Base-by-base conservation (phyloP, 2,329 filamentous ascomycete genomes). In the Metarhizium anisopliae region DNA sequence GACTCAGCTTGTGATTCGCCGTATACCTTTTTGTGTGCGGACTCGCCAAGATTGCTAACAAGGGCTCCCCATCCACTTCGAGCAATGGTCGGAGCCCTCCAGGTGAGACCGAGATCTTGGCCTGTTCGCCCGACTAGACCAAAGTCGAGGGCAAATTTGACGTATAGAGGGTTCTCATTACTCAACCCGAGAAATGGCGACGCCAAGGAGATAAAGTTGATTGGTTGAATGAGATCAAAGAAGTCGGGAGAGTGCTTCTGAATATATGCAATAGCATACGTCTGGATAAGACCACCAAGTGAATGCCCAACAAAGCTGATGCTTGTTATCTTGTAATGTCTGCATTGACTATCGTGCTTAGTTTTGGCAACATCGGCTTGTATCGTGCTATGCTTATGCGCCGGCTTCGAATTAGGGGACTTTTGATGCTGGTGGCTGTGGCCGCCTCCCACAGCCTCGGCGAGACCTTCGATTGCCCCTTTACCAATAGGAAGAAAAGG, bases 301-400 rank as follows among this genome's bases (percentile, higher is more conserved):
- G 92, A 96, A 71, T 97, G 93, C 0, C 86, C 91, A 56, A 97
- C 82, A 67, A 97, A 96, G 66, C 92, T 96, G 68, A 97, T 96
- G 68, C 91, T 95, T 11, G 91, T 94, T 64, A 95, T 90, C 62
- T 84, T 86, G 70, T 95, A 97, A 2, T 85, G 78, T 2, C 85
- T 77, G 45, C 77, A 72, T 6, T 65, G 60, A 35, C 64, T 64
- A 51, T 67, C 70, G 52, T 79, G 74, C 36, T 85, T 77, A 49
- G 74, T 78, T 63, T 81, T 83, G 43, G 80, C 74, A 29, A 77
- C 72, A 50, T 77, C 73, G 4, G 74, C 73, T 53, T 83, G 79
- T 49, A 87, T 78, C 38, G 76, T 83, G 67, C 84, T 88, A 55
- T 84, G 76, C 36, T 80, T 76, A 65, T 89, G 85, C 16, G 72